phyloP scores from a whole-genome alignment of 129 eudicot genomes.

The Saposhnikovia divaricata region DNA sequence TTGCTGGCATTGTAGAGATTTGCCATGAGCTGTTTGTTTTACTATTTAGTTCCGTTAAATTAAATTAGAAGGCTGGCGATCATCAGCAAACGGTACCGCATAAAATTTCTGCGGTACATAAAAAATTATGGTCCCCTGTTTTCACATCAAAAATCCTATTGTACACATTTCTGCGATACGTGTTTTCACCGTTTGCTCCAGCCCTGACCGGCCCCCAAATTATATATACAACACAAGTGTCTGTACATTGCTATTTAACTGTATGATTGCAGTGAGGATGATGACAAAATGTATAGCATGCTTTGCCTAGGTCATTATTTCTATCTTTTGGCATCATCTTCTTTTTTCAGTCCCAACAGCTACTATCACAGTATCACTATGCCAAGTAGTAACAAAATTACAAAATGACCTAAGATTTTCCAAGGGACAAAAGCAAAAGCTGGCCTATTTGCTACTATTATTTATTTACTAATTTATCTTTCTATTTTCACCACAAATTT shows the following conservation, averaged over 20 bases:
- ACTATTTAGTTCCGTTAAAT: background rate
- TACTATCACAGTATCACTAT: slow-evolving; percentile 2
- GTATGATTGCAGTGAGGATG: slow-evolving; percentile 5
- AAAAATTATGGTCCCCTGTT: too few species aligned
- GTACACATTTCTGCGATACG: too few species aligned
- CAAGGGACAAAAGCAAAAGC: background rate
- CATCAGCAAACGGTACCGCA: too few species aligned
- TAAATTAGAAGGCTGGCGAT: too few species aligned
- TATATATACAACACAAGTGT: background rate
- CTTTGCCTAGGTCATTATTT: background rate
- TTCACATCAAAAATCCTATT: too few species aligned
- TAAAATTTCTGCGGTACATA: too few species aligned
- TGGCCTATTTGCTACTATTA: background rate
- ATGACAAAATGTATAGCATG: background rate
- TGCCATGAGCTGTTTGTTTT: background rate
- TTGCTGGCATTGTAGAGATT: background rate
- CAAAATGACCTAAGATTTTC: background rate
- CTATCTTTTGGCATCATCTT: background rate
- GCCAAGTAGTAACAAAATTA: background rate
- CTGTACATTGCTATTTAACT: background rate
- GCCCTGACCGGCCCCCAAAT: too few species aligned
- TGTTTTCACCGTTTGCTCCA: too few species aligned
- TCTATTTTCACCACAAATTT: background rate
- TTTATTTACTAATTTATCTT: background rate
- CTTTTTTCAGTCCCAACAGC: slow-evolving; percentile 1